Conservation (phyloP, 345 rosid species). For the Toxicodendron radicans region DNA sequence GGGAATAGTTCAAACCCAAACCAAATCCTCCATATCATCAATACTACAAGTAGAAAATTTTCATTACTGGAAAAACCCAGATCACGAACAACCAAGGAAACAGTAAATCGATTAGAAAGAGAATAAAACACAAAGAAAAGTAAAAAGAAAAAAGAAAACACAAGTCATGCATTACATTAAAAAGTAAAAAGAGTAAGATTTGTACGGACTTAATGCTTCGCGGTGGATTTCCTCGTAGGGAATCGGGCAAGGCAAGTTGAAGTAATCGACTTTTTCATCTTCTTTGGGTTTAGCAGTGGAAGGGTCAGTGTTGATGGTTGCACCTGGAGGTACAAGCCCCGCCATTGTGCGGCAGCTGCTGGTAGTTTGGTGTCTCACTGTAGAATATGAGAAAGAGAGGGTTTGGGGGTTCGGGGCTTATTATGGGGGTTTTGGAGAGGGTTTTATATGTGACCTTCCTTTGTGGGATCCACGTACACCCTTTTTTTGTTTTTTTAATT, state of each 20-base stretch:
- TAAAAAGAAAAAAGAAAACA: neutral
- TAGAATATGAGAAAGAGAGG: neutral
- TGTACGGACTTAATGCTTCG: slow-evolving; percentile 76
- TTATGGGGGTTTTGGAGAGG: slow-evolving; percentile 11
- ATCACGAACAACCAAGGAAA: neutral
- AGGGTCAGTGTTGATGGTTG: slow-evolving; percentile 30
- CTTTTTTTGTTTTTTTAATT: neutral
- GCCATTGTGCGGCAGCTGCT: slow-evolving; percentile 41
- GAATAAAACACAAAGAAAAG: neutral
- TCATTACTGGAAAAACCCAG: neutral
- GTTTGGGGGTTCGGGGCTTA: neutral
- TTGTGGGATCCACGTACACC: slow-evolving; percentile 8
- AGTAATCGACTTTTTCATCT: slow-evolving; percentile 66
- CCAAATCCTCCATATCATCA: neutral
- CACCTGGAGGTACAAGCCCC: slow-evolving; percentile 46
- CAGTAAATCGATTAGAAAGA: neutral
- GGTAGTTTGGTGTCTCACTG: neutral
- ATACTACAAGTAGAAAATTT: too few species aligned
- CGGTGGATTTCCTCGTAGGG: slow-evolving; percentile 94
- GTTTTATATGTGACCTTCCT: slow-evolving; percentile 14
- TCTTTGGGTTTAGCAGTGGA: slow-evolving; percentile 23
- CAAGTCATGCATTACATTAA: slow-evolving; percentile 12
- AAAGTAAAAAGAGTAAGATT: neutral
- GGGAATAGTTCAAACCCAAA: neutral
- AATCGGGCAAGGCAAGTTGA: slow-evolving; percentile 82